A percentile compares a stretch with the other conserved stretches of the same genome.
These are phyloP conservation scores for Cercospora sojina DNA, from an alignment of 2,329 filamentous ascomycete species.

Conservation along the genomic window DNA sequence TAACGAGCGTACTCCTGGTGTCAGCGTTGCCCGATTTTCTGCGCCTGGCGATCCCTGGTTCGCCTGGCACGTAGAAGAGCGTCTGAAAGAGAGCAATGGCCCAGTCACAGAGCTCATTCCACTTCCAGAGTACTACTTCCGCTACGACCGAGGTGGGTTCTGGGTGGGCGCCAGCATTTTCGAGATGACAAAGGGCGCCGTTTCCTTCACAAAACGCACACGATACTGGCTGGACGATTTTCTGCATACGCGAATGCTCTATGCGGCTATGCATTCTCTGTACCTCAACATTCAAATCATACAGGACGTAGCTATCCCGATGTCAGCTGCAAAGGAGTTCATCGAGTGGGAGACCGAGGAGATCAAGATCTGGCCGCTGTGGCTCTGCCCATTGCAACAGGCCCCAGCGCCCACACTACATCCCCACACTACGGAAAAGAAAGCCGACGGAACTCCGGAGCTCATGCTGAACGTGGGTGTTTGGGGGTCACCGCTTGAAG, in stretches of 20 bases:
- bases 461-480: slow-evolving; percentile 61
- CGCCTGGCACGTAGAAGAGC: slow-evolving; percentile 47
- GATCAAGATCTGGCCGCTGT: slow-evolving; percentile 49
- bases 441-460: slow-evolving; percentile 25
- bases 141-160: slow-evolving; percentile 70
- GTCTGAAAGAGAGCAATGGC: slow-evolving; percentile 43
- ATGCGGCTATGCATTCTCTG: slow-evolving; percentile 63
- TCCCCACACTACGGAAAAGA: slow-evolving; percentile 33
- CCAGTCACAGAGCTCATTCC: slow-evolving; percentile 57
- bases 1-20: slow-evolving; percentile 25
- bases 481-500: slow-evolving; percentile 54
- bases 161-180: slow-evolving; percentile 66
- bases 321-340: slow-evolving; percentile 45
- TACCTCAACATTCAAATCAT: slow-evolving; percentile 61
- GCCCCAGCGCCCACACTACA: slow-evolving; percentile 35
- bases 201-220: slow-evolving; percentile 64
- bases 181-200: slow-evolving; percentile 56
- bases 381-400: slow-evolving; percentile 49
- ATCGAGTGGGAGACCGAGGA: slow-evolving; percentile 44
- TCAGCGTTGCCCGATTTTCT: slow-evolving; percentile 40
- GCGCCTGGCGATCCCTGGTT: slow-evolving; percentile 52
- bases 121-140: slow-evolving; percentile 66
- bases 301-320: slow-evolving; percentile 59
- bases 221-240: slow-evolving; percentile 63
- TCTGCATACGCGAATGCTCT: slow-evolving; percentile 64